Evolutionary conservation across 495 filamentous ascomycete species (phyloP).

Genomic region (Darksidea phi): DNA sequence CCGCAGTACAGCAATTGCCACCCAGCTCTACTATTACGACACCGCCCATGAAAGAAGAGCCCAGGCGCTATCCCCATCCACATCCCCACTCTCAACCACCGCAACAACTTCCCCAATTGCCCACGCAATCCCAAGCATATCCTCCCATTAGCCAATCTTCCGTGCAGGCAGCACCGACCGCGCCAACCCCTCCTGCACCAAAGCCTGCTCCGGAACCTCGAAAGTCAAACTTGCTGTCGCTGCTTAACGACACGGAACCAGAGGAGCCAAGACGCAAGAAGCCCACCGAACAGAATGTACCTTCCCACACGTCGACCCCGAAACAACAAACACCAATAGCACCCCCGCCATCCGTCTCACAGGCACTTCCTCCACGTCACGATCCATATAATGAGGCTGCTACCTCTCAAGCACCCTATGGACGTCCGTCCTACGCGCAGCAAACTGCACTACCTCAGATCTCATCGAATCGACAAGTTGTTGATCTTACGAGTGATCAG

Average conservation of each 20-base stretch:
- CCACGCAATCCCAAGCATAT: constrained; percentile 3
- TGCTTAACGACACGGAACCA: constrained; percentile 34
- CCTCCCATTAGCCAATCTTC: constrained; percentile 12
- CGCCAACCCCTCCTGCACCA: constrained; percentile 12
- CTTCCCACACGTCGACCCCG: constrained; percentile 34
- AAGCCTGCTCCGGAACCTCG: constrained; percentile 31
- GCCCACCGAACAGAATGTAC: constrained; percentile 22
- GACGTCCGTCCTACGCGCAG: constrained; percentile 16
- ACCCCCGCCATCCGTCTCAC: constrained; percentile 17
- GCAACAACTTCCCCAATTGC: constrained; percentile 1
- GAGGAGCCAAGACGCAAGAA: constrained; percentile 35
- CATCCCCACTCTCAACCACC: constrained; percentile 10
- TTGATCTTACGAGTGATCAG: constrained; percentile 28
- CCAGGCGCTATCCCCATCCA: constrained; percentile 15
- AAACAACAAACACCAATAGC: constrained; percentile 32
- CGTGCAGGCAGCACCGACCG: constrained; percentile 4
- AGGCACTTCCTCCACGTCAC: constrained; percentile 12
- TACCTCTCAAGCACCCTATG: constrained; percentile 13
- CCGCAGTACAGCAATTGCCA: background rate
- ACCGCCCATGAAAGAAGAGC: constrained; percentile 32
- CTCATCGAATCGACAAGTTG: constrained; percentile 6
- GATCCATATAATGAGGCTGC: constrained; percentile 21
- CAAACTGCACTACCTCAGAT: constrained; percentile 11
- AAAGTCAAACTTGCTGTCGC: constrained; percentile 32
- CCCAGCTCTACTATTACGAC: constrained; percentile 1